phyloP scores from a whole-genome alignment of 306 rosid species.

The Hippophae tibetana region DNA sequence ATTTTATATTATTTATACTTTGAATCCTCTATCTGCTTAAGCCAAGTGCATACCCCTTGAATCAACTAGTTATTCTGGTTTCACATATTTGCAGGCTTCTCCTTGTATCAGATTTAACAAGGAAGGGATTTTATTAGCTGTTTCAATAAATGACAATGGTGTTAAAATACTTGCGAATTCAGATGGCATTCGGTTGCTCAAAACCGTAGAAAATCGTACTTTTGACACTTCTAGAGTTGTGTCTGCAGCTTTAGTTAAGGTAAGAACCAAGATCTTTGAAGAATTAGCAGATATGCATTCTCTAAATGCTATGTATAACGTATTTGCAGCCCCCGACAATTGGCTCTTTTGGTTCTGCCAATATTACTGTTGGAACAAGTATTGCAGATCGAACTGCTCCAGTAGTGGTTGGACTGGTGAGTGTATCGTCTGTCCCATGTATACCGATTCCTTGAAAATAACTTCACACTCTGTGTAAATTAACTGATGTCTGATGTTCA shows the following conservation, averaged over 20 bases:
- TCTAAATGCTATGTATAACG: conserved; percentile 17
- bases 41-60: conserved; percentile 7
- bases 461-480: background rate
- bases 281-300: conserved; percentile 10
- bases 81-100: conserved; percentile 59
- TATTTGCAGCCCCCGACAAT: conserved; percentile 52
- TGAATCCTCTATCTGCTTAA: conserved; percentile 5
- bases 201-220: conserved; percentile 72
- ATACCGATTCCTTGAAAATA: conserved; percentile 1
- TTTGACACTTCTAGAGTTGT: conserved; percentile 87
- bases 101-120: conserved; percentile 91
- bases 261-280: conserved; percentile 19
- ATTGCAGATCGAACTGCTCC: conserved; percentile 80
- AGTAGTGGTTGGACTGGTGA: conserved; percentile 69
- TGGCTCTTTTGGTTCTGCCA: conserved; percentile 57
- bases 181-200: conserved; percentile 79
- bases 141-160: conserved; percentile 77
- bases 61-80: conserved; percentile 27
- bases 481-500: background rate
- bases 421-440: conserved; percentile 23
- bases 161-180: conserved; percentile 80
- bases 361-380: conserved; percentile 65
- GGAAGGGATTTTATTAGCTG: conserved; percentile 86
- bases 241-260: conserved; percentile 86
- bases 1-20: background rate